Conservation (phyloP, 2,329 filamentous ascomycete genomes). For the Stagonosporopsis vannaccii region DNA sequence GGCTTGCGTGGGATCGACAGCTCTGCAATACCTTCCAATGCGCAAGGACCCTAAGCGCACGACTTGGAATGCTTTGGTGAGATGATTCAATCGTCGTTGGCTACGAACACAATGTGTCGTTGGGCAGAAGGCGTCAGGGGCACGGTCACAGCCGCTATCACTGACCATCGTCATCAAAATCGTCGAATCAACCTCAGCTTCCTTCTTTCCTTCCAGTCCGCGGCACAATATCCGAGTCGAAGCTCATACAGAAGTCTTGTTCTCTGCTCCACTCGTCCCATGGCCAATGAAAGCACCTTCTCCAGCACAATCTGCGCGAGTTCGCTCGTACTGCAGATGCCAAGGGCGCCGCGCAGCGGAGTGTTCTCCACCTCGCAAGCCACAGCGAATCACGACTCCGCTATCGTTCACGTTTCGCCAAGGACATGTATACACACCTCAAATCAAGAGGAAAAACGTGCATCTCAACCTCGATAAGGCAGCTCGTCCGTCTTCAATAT, state of each 20-base stretch:
- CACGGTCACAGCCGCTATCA: neutral
- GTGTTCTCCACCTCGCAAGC: neutral
- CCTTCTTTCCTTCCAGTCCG: neutral
- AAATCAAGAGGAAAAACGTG: slow-evolving; percentile 21
- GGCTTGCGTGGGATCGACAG: neutral
- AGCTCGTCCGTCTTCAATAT: slow-evolving; percentile 30
- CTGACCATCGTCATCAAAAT: neutral
- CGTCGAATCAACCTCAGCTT: neutral
- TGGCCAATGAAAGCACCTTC: neutral
- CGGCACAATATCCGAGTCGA: slow-evolving; percentile 14
- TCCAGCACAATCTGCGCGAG: slow-evolving; percentile 20
- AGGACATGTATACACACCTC: slow-evolving; percentile 19
- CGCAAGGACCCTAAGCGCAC: neutral
- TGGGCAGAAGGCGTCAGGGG: neutral
- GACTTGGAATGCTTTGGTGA: neutral
- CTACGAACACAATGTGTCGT: neutral
- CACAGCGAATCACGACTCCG: slow-evolving; percentile 27
- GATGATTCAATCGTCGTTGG: neutral
- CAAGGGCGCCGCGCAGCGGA: slow-evolving; percentile 22
- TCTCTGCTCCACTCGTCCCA: neutral
- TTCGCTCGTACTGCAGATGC: slow-evolving; percentile 17
- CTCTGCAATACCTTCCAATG: neutral
- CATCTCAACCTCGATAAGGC: slow-evolving; percentile 30
- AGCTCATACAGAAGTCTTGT: slow-evolving; percentile 15
- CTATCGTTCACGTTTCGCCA: slow-evolving; percentile 33